Percentiles rank a stretch among this genome's conserved stretches.
Evolutionary conservation across 345 rosid genomes (phyloP).

Genomic region (Eucalyptus sideroxylon): DNA sequence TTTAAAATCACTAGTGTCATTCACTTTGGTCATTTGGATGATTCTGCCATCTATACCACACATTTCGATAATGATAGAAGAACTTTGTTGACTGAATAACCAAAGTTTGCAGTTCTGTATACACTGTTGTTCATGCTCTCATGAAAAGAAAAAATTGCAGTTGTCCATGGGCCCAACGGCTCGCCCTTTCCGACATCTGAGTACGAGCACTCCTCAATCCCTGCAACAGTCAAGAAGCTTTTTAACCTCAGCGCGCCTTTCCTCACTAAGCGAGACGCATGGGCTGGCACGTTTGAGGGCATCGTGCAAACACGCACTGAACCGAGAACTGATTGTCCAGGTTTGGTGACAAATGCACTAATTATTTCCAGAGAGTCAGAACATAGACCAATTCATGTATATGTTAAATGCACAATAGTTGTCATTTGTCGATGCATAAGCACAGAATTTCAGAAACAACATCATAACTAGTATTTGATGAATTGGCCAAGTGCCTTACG

Average conservation of each 20-base stretch:
- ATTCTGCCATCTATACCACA: background rate
- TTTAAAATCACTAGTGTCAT: background rate
- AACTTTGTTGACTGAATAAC: background rate
- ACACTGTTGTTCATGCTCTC: background rate
- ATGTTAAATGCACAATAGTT: background rate
- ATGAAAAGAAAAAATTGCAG: constrained; percentile 11
- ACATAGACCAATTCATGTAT: background rate
- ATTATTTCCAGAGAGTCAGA: background rate
- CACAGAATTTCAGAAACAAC: background rate
- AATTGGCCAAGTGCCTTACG: background rate
- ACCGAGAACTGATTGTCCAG: constrained; percentile 89
- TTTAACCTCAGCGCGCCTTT: constrained; percentile 54
- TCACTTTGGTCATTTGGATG: background rate
- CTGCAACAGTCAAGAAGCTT: constrained; percentile 85
- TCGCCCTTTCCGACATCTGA: constrained; percentile 71
- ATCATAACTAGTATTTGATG: background rate
- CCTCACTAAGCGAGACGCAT: constrained; percentile 77
- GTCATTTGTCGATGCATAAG: background rate
- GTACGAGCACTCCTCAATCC: constrained; percentile 89
- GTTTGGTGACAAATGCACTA: background rate
- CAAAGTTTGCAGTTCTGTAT: background rate
- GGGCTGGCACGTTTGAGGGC: constrained; percentile 86
- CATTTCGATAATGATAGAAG: background rate
- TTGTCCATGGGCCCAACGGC: constrained; percentile 84
- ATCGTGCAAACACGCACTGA: constrained; percentile 35